Base-by-base conservation (phyloP, 2,329 filamentous ascomycete species). In the Talaromyces pinophilus region DNA sequence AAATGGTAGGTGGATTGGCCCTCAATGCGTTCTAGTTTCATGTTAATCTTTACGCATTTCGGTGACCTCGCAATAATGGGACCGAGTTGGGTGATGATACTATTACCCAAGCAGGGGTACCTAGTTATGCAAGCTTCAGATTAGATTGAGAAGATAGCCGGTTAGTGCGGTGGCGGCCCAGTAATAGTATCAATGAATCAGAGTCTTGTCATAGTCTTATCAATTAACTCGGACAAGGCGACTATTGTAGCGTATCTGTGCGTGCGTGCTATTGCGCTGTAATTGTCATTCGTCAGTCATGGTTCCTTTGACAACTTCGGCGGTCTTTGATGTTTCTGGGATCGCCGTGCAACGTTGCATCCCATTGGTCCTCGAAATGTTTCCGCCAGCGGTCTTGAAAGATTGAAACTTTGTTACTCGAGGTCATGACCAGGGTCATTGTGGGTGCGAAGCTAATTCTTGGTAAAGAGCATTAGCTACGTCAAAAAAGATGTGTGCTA, bases 291-390 rank as follows among this genome's bases (percentile, higher is more conserved):
- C 30, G 17, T 22, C n/a, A 57, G 33, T 57, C 54, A 57, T 38
- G 11, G 33, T 25, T 22, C 17, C 22, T 40, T 38, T 15, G 54
- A 19, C 54, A 38, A 57, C 10, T 38, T 38, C 30, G 33, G 33
- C n/a, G 54, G 33, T 33, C 28, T 55, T 33, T 11, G 28, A 33
- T 33, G 28, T 19, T 55, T 38, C 30, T 38, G 33, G 35, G 61
- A 63, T 63, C 61, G 48, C 30, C 61, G 19, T 55, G 48, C 10
- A 40, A 55, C 40, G 48, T 55, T 55, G 48, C 48, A 44, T 44
- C 28, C 13, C 48, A 62, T 62, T 62, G 60, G 60, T 38, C 54
- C 33, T 57, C 33, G 54, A 57, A 38, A 38, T 57, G 17, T 15
- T 15, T 57, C 54, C 54, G 30, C 19, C 59, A 22, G 59, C 40